These are phyloP conservation scores for Wickerhamiella alocasiicola DNA, from an alignment of 805 yeast genomes.

Conservation along the genomic window DNA sequence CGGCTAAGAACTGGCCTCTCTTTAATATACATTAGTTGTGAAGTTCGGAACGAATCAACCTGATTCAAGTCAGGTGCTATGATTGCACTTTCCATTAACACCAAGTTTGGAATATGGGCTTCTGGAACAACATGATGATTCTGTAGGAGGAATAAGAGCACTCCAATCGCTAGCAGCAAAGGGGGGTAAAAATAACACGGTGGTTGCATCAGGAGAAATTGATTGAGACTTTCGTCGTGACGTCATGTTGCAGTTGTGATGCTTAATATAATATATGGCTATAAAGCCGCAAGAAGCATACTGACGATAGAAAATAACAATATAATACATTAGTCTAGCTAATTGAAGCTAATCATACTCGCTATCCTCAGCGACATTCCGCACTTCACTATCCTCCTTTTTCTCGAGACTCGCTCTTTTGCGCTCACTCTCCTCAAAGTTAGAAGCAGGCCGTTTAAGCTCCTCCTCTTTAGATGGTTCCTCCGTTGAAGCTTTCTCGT, in stretches of 20 bases:
- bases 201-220: slow-evolving; percentile 3
- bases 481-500: too few relatives aligned
- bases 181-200: neutral
- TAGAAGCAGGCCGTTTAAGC: slow-evolving; percentile 15
- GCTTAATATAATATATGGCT: neutral
- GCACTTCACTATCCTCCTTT: slow-evolving; percentile 16
- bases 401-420: slow-evolving; percentile 14
- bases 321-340: neutral
- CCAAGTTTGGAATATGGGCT: neutral
- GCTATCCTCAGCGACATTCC: slow-evolving; percentile 21
- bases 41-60: slow-evolving; percentile 21
- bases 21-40: slow-evolving; percentile 20
- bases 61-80: slow-evolving; percentile 22
- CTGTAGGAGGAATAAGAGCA: neutral
- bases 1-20: slow-evolving; percentile 21
- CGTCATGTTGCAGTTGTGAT: slow-evolving; percentile 5
- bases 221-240: neutral
- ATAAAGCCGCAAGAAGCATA: neutral
- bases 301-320: neutral
- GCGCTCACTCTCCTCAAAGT: slow-evolving; percentile 13
- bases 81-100: slow-evolving; percentile 12
- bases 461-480: slow-evolving; percentile 11
- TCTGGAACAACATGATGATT: neutral
- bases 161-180: neutral
- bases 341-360: slow-evolving; percentile 22